These are phyloP conservation scores for Penicillium occitanis DNA, from an alignment of 2,329 filamentous ascomycete genomes.

Conservation along the genomic window DNA sequence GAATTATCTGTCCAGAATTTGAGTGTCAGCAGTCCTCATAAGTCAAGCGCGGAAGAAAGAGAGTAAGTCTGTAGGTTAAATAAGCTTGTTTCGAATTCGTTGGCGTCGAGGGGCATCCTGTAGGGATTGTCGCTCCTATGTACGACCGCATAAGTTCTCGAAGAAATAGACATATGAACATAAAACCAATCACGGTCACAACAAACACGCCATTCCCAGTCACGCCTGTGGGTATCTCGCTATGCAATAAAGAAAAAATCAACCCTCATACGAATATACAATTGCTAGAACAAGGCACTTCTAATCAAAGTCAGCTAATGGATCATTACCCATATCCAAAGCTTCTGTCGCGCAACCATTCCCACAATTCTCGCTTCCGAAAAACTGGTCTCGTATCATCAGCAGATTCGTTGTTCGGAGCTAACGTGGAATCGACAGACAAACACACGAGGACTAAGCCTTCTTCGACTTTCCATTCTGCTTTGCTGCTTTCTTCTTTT, in stretches of 20 bases:
- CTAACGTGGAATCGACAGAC: not conserved
- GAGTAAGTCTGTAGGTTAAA: not conserved
- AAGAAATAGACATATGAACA: conserved; percentile 15
- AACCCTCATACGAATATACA: not conserved
- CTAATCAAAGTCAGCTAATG: conserved; percentile 5
- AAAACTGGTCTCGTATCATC: not conserved
- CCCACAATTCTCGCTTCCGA: not conserved
- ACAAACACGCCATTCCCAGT: conserved; percentile 9
- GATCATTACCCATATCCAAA: not conserved
- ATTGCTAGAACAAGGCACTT: not conserved
- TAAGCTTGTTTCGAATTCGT: conserved; percentile 20
- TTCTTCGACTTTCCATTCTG: conserved; percentile 1
- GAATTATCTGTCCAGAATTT: not conserved
- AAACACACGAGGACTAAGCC: not conserved
- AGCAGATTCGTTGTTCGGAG: not conserved
- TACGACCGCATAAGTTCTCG: conserved; percentile 9
- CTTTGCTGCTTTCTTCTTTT: conserved; percentile 10
- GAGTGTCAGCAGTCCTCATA: conserved; percentile 9
- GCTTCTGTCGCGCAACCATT: not conserved
- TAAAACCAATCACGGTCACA: not conserved
- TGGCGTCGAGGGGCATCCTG: conserved; percentile 15
- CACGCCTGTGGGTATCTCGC: conserved; percentile 15
- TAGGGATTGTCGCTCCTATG: conserved; percentile 13
- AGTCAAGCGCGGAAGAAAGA: not conserved
- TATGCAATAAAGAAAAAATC: conserved; percentile 10